Base-by-base conservation (phyloP, 495 filamentous ascomycete species). In the Talaromyces trachyspermus region DNA sequence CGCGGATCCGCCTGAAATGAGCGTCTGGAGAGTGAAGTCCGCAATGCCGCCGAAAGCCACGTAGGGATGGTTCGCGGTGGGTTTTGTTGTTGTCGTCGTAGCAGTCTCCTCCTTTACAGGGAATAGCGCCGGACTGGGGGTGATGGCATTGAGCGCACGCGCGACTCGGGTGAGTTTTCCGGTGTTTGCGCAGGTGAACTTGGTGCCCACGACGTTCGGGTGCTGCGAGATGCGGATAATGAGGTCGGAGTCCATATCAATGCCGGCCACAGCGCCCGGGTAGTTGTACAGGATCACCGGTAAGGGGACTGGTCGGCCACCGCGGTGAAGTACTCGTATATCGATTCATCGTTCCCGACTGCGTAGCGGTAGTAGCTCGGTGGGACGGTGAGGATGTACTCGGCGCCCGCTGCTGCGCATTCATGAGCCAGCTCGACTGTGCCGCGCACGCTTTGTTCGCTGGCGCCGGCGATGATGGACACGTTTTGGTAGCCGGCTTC, bases 221-320 rank as follows among this genome's bases (percentile, higher is more conserved):
- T 94, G 87, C 51, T 83, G 66, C 17, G 85, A 86, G 33, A 95
- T 78, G 57, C 74, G 78, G 62, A 92, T 88, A 52, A 94, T 77
- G 41, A 92, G 76, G 59, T 95, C 88, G 26, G 82, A 87, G 73
- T 91, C 88, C 84, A 95, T 86, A 60, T 94, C 88, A 56, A 95
- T 87, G 22, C 88, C 88, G n/a, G 86, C 79, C 4, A 94, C 88
- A 27, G 88, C 88, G 27, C 88, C 88, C 1, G 88, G 88, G 67
- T 94, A 94, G 72, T 95, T 94, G 72, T 94, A 92, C 10, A 95
- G 70, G 46, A 91, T 78, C n/a, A 95, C 68, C 2, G 86, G 85
- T 12, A 94, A 61, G 5, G 88, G 86, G 79, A 84, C 9, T 55
- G 71, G 58, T 90, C 84, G 19, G 88, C 88, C 1, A 92, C 85